Evolutionary conservation across 768 basidiomycete species (phyloP).

Genomic region (Daedaleopsis sinensis): DNA sequence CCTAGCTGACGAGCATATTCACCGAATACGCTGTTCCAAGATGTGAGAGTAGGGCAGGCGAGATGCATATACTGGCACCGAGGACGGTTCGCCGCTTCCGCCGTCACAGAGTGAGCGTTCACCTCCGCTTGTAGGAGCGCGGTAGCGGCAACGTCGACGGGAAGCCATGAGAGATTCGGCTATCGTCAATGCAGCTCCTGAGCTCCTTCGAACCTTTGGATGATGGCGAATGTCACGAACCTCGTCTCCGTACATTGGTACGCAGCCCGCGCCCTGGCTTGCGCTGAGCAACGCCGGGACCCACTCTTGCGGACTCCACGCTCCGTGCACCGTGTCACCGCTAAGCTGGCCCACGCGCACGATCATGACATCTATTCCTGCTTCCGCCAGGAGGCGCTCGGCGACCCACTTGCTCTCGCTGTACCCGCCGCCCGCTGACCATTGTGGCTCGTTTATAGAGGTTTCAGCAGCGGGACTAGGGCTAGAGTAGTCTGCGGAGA

Average conservation of each 20-base stretch:
- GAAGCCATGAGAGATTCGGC: constrained; percentile 47
- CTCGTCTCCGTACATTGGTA: constrained; percentile 35
- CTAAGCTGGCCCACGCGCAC: constrained; percentile 51
- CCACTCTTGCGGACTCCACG: constrained; percentile 51
- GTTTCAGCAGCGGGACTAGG: constrained; percentile 5
- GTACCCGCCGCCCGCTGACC: constrained; percentile 48
- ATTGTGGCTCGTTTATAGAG: constrained; percentile 35
- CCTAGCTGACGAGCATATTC: constrained; percentile 23
- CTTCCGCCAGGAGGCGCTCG: constrained; percentile 44
- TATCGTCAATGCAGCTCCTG: neutral
- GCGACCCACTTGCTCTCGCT: constrained; percentile 49
- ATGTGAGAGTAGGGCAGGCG: constrained; percentile 39
- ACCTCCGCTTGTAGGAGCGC: constrained; percentile 26
- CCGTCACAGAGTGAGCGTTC: too few species aligned
- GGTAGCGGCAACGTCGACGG: constrained; percentile 41
- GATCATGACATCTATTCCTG: constrained; percentile 38
- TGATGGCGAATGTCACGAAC: constrained; percentile 18
- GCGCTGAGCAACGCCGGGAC: constrained; percentile 40
- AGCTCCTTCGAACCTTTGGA: neutral
- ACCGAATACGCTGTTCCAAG: constrained; percentile 37
- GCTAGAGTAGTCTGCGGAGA: neutral
- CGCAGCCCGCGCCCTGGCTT: constrained; percentile 34
- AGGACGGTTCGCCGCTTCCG: neutral
- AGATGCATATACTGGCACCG: constrained; percentile 36
- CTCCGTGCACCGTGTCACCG: constrained; percentile 42